These are phyloP conservation scores for Zalaria obscura DNA, from an alignment of 2,329 filamentous ascomycete species.

Conservation along the genomic window DNA sequence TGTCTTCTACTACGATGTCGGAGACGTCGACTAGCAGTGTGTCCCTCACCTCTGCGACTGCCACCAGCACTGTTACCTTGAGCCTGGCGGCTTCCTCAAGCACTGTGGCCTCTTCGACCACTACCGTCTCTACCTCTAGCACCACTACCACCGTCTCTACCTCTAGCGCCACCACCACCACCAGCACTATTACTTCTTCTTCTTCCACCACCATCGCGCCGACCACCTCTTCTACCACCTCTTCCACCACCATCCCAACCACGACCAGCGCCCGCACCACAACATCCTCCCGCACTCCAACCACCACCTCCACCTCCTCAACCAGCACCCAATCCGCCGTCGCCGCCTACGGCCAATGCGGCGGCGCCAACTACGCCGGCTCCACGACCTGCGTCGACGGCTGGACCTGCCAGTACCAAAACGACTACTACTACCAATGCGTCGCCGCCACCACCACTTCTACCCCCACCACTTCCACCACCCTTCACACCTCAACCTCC, in stretches of 20 bases:
- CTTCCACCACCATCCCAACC: too few species aligned
- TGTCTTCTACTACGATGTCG: slow-evolving; percentile 9
- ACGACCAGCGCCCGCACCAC: too few species aligned
- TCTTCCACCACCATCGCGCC: slow-evolving; percentile 1
- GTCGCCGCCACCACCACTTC: not conserved
- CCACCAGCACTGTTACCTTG: not conserved
- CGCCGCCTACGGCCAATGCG: slow-evolving; percentile 11
- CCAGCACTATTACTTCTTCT: slow-evolving; percentile 1
- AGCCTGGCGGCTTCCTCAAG: slow-evolving; percentile 2
- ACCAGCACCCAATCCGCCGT: not conserved
- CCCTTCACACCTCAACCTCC: too few species aligned
- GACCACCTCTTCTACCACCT: too few species aligned
- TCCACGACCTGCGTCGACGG: slow-evolving; percentile 20
- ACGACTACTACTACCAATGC: slow-evolving; percentile 23
- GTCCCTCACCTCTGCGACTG: not conserved
- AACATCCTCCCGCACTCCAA: too few species aligned
- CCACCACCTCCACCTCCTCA: too few species aligned
- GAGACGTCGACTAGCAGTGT: slow-evolving; percentile 10
- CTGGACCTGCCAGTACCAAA: slow-evolving; percentile 18
- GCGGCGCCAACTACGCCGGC: slow-evolving; percentile 21
- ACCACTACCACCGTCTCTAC: slow-evolving; percentile 1
- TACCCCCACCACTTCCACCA: not conserved
- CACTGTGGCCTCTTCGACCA: slow-evolving; percentile 1
- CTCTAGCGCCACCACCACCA: slow-evolving; percentile 1
- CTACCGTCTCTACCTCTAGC: slow-evolving; percentile 1